Base-by-base conservation (phyloP, 164 flowering plant genomes). In the Stephania japonica region DNA sequence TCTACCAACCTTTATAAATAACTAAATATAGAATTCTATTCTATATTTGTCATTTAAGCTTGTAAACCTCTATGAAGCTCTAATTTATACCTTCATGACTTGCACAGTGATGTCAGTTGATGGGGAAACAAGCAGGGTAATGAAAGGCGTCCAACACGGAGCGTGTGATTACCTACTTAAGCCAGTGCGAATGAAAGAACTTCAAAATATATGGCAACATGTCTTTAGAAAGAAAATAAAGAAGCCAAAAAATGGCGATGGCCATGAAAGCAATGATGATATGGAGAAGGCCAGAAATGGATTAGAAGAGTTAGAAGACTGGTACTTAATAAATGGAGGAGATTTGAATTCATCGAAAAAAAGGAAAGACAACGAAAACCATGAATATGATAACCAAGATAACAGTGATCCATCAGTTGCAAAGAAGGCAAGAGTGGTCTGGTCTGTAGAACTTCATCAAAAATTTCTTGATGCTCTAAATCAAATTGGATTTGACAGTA, bases 101-200 rank as follows among this genome's bases (percentile, higher is more conserved):
- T 72, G 6, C 67, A 72, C 87, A 95, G 99, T 95, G 98, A 95
- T 95, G 99, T 95, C 99, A 71, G 99, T 93, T 19, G 98, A 95
- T 80, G 99, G 98, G 42, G 99, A 95, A 80, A 93, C 92, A 27
- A 93, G 94, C 80, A 83, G 99, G 74, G 99, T 95, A 23, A 92
- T 91, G 99, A 93, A 90, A 81, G 99, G 99, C 0, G 98, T 95
- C 50, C 97, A 93, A 68, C 99, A 95, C 72, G 99, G 99, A 50
- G 99, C 99, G 1, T 95, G 98, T 70, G 99, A 95, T 73, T 95
- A 95, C 77, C 97, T 95, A 53, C 93, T 95, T 13, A 95, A 95
- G 83, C 99, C 99, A 3, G 88, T 95, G 69, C 79, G 99, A 71
- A 95, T 95, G 99, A 95, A 95, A 79, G 99, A 95, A 75, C 94